Conservation (phyloP, 208 protist genomes). For the Acanthamoeba culbertsoni region DNA sequence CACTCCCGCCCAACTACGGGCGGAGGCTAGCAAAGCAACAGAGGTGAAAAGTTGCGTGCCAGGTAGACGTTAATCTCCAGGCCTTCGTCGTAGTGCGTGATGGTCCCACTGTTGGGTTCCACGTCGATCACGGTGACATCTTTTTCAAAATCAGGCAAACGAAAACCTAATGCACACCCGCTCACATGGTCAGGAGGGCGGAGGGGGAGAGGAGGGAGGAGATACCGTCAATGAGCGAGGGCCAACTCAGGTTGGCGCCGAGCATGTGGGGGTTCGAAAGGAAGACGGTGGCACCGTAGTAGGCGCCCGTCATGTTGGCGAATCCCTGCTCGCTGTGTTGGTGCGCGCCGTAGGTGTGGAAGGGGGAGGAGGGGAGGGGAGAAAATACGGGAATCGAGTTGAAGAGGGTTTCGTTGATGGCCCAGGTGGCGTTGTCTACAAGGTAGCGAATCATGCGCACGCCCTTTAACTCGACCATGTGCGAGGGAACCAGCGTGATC, state of each 20-base stretch:
- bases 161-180: neutral
- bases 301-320: conserved; percentile 15
- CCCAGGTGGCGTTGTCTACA: neutral
- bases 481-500: neutral
- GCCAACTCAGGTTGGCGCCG: neutral
- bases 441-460: neutral
- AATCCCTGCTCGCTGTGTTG: neutral
- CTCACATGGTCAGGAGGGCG: neutral
- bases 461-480: neutral
- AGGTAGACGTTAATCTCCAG: conserved; percentile 60
- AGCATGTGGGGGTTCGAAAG: conserved; percentile 54
- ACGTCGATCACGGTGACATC: conserved; percentile 42
- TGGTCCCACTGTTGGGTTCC: conserved; percentile 32
- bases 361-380: neutral
- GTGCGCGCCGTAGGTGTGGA: neutral
- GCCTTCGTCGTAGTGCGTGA: conserved; percentile 38
- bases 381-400: neutral
- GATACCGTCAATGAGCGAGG: neutral
- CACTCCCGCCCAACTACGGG: neutral
- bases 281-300: conserved; percentile 30
- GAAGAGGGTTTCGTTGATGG: neutral
- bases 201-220: neutral
- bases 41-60: neutral
- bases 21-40: neutral
- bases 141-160: neutral